Percentiles rank a stretch among this genome's conserved stretches.
Conservation (phyloP, 495 filamentous ascomycete genomes). For the Cenococcum geophilum region DNA sequence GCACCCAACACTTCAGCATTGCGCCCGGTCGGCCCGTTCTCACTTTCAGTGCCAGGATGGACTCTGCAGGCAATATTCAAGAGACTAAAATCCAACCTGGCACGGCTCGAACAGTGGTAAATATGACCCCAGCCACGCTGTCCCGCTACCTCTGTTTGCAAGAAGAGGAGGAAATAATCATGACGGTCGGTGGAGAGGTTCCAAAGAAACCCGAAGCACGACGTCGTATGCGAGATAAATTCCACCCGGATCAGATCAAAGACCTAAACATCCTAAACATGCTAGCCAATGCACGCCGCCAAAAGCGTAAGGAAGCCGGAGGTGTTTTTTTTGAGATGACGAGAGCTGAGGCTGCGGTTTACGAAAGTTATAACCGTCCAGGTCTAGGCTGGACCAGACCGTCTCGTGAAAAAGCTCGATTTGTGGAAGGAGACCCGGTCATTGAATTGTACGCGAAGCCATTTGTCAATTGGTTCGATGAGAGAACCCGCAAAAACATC, state of each 20-base stretch:
- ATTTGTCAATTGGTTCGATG: conserved; percentile 38
- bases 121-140: conserved; percentile 58
- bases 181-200: neutral
- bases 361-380: conserved; percentile 2
- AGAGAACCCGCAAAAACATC: conserved; percentile 6
- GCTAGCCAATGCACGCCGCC: conserved; percentile 21
- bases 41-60: conserved; percentile 74
- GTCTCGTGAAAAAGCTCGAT: conserved; percentile 23
- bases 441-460: conserved; percentile 39
- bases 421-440: conserved; percentile 49
- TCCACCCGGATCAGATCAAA: neutral
- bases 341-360: conserved; percentile 23
- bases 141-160: conserved; percentile 45
- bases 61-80: conserved; percentile 58
- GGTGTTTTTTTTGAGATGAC: conserved; percentile 13
- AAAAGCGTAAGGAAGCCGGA: conserved; percentile 25
- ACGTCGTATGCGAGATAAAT: conserved; percentile 6
- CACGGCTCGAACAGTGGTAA: conserved; percentile 62
- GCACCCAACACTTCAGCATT: conserved; percentile 62
- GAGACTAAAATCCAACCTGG: conserved; percentile 69
- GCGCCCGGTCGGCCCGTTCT: conserved; percentile 59
- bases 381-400: conserved; percentile 31
- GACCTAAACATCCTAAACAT: conserved; percentile 22
- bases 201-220: neutral
- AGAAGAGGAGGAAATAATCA: conserved; percentile 2